Conservation (phyloP, 306 rosid species). For the Prinsepia uniflora region DNA sequence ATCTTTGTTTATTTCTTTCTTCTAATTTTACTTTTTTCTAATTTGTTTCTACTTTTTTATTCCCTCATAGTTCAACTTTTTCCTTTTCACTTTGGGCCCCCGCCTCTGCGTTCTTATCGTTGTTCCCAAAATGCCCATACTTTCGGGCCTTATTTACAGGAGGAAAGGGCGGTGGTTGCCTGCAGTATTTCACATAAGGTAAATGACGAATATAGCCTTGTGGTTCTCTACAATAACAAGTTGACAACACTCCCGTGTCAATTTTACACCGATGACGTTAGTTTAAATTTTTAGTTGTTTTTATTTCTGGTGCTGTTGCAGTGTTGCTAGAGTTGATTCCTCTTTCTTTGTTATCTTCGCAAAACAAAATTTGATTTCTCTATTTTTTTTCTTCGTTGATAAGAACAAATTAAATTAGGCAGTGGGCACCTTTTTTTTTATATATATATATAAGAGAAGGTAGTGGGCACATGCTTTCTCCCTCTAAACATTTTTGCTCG, state of each 20-base stretch:
- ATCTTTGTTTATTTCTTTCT: not conserved
- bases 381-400: not conserved
- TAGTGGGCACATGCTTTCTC: not conserved
- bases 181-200: not conserved
- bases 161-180: not conserved
- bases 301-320: not conserved
- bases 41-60: not conserved
- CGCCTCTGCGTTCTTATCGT: not conserved
- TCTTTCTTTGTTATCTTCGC: not conserved
- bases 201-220: slow-evolving; percentile 25
- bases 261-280: not conserved
- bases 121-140: slow-evolving; percentile 27
- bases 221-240: accelerated
- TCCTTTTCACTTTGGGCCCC: slow-evolving; percentile 42
- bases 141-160: slow-evolving; percentile 37
- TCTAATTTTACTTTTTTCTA: not conserved
- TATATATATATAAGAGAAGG: no score
- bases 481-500: no score
- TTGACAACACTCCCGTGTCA: not conserved
- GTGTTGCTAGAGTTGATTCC: not conserved
- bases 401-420: not conserved
- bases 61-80: slow-evolving; percentile 28
- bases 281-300: not conserved
- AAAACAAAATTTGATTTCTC: not conserved
- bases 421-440: not conserved